phyloP scores from a whole-genome alignment of 2,329 filamentous ascomycete species.

The Claviceps capensis region DNA sequence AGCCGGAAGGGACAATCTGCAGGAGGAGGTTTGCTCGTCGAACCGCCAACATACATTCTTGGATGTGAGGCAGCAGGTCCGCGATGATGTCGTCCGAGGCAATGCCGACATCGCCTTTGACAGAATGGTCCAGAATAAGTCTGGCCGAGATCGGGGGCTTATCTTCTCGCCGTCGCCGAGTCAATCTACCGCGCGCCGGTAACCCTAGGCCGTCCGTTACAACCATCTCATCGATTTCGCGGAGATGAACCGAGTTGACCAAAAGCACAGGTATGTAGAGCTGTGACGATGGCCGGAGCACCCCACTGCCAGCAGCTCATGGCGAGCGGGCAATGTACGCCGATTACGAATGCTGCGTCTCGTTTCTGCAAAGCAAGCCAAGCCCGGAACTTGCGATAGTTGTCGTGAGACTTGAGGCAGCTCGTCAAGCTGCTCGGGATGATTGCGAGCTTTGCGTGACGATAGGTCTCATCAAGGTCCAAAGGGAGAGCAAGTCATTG shows the following conservation, averaged over 20 bases:
- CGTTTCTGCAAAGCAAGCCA: background rate
- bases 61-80: slow-evolving; percentile 59
- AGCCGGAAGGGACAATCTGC: background rate
- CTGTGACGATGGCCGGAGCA: background rate
- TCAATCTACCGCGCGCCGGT: slow-evolving; percentile 23
- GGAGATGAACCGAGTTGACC: background rate
- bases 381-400: background rate
- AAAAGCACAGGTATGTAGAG: background rate
- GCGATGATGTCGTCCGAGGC: slow-evolving; percentile 75
- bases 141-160: slow-evolving; percentile 67
- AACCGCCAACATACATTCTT: slow-evolving; percentile 31
- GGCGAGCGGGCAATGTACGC: background rate
- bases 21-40: background rate
- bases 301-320: background rate
- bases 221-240: slow-evolving; percentile 12
- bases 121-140: slow-evolving; percentile 70
- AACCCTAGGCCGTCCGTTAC: slow-evolving; percentile 15
- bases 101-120: slow-evolving; percentile 74
- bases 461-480: background rate
- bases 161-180: slow-evolving; percentile 46
- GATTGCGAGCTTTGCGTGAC: background rate
- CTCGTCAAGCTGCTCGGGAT: background rate
- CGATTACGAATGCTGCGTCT: background rate
- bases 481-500: background rate
- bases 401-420: background rate